Evolutionary conservation across 83 land plant genomes (phyloP).

Genomic region (Picea mariana): DNA sequence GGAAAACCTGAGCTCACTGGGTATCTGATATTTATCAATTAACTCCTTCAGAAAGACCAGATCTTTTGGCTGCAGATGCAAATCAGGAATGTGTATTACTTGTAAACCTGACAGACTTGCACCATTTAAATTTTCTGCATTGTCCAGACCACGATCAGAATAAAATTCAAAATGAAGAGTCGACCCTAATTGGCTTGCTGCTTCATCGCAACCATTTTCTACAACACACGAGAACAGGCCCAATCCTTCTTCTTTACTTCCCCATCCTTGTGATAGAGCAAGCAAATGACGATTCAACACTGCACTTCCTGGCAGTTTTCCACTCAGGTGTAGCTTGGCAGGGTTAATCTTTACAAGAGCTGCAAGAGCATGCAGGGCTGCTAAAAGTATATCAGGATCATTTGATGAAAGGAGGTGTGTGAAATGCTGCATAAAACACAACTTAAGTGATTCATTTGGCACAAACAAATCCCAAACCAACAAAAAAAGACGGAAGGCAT

Average conservation of each 20-base stretch:
- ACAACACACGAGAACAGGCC: too few species aligned
- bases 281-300: constrained; percentile 76
- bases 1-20: too few species aligned
- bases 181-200: too few species aligned
- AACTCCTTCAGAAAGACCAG: too few species aligned
- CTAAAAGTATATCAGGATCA: constrained; percentile 91
- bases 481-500: not conserved
- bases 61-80: too few species aligned
- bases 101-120: too few species aligned
- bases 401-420: constrained; percentile 84
- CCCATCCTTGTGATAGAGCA: constrained; percentile 98
- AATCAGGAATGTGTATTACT: too few species aligned
- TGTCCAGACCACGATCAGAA: too few species aligned
- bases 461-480: not conserved
- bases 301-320: constrained; percentile 78
- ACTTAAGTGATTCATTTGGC: constrained; percentile 3
- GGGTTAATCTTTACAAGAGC: constrained; percentile 90
- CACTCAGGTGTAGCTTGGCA: constrained; percentile 76
- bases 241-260: constrained; percentile 98
- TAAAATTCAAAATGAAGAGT: too few species aligned
- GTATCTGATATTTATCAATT: too few species aligned
- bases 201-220: too few species aligned
- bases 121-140: too few species aligned
- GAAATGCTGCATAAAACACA: constrained; percentile 71
- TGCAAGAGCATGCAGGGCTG: constrained; percentile 80